Percentiles rank a stretch among this genome's conserved stretches.
These are phyloP conservation scores for Solanum paucissectum DNA, from an alignment of 257 asterid species.

Conservation along the genomic window DNA sequence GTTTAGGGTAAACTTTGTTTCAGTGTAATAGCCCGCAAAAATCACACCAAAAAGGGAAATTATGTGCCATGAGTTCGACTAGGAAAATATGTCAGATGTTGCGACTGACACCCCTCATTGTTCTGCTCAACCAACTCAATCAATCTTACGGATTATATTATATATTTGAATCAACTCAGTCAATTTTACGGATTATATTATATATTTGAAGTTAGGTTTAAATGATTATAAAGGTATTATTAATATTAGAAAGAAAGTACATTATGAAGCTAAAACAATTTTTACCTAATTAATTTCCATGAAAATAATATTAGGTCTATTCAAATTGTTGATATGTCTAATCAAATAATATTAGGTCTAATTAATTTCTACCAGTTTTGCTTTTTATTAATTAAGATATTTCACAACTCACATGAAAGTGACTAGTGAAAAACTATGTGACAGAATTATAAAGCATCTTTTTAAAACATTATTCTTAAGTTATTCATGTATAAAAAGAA, in stretches of 20 bases:
- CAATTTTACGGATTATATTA: no score
- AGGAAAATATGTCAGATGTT: not conserved
- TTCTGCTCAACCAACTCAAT: not conserved
- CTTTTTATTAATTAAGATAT: not conserved
- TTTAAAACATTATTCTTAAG: not conserved
- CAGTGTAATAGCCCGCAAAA: not conserved
- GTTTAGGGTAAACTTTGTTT: no score
- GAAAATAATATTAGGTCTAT: not conserved
- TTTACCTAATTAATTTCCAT: not conserved
- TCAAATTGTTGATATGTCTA: not conserved
- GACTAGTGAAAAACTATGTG: not conserved
- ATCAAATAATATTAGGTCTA: not conserved
- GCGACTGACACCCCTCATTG: no score
- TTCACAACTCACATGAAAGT: not conserved
- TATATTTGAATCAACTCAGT: no score
- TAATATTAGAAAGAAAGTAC: not conserved
- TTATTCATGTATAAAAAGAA: not conserved
- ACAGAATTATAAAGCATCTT: not conserved
- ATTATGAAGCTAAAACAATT: not conserved
- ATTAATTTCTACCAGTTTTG: not conserved
- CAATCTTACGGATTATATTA: no score
- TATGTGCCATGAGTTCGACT: not conserved
- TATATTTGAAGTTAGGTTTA: not conserved
- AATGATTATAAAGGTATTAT: not conserved
- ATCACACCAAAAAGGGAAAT: not conserved